Conservation (phyloP, 2,329 filamentous ascomycete genomes). For the Myriosclerotinia curreyana region DNA sequence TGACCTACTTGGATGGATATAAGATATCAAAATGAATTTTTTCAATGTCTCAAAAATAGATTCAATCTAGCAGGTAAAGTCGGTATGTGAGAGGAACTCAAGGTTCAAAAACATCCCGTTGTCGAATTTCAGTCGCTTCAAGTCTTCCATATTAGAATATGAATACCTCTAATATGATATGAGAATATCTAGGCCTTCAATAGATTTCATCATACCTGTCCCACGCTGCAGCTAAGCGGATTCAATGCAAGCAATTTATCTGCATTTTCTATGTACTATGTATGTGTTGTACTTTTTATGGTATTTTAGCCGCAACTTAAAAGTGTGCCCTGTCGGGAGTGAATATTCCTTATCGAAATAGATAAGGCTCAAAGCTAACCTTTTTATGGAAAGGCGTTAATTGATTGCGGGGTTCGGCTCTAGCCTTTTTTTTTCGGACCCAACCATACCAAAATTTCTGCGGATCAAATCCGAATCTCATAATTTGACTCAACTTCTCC, state of each 20-base stretch:
- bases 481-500: conserved; percentile 12
- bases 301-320: neutral
- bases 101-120: neutral
- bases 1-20: neutral
- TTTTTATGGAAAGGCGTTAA: neutral
- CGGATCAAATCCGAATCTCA: conserved; percentile 4
- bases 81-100: neutral
- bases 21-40: neutral
- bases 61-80: neutral
- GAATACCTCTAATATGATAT: no score
- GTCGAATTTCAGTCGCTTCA: neutral
- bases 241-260: conserved; percentile 21
- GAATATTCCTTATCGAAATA: conserved; percentile 10
- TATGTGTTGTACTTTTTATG: conserved; percentile 1
- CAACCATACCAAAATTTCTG: conserved; percentile 22
- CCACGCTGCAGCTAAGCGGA: conserved; percentile 17
- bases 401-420: conserved; percentile 16
- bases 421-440: conserved; percentile 17
- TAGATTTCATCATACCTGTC: neutral
- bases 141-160: neutral
- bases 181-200: neutral
- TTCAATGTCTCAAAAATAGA: neutral
- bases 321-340: conserved; percentile 6
- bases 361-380: neutral
- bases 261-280: neutral